Evolutionary conservation across 768 basidiomycete species (phyloP).

Genomic region (Boletus pseudopeckii): DNA sequence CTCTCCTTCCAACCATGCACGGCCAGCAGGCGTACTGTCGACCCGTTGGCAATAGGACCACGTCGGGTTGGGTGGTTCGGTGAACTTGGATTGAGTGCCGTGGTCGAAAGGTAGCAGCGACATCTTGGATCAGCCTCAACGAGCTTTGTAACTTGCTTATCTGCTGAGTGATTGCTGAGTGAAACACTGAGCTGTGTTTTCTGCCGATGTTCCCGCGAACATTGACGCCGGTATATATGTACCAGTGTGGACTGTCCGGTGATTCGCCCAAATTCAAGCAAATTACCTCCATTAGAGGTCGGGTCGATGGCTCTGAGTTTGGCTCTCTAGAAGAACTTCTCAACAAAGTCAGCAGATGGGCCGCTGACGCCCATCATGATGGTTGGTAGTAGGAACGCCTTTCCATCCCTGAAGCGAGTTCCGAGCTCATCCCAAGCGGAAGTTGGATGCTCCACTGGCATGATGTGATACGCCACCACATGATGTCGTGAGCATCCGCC

Average conservation of each 20-base stretch:
- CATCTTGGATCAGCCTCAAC: constrained; percentile 11
- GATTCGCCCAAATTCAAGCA: too few relatives aligned
- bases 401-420: background rate
- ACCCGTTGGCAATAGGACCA: constrained; percentile 34
- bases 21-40: constrained; percentile 27
- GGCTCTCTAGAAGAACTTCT: too few relatives aligned
- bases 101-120: constrained; percentile 30
- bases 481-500: background rate
- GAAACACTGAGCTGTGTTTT: too few relatives aligned
- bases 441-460: background rate
- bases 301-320: too few relatives aligned
- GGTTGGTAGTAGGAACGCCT: background rate
- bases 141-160: background rate
- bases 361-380: too few relatives aligned
- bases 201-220: background rate
- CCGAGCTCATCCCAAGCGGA: background rate
- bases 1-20: constrained; percentile 35
- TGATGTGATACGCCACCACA: background rate
- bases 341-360: too few relatives aligned
- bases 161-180: background rate
- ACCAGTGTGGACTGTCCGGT: too few relatives aligned
- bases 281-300: too few relatives aligned
- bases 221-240: too few relatives aligned
- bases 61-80: constrained; percentile 29
- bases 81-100: constrained; percentile 18